phyloP scores from a whole-genome alignment of 768 basidiomycete genomes.

The Hydnomerulius pinastri region DNA sequence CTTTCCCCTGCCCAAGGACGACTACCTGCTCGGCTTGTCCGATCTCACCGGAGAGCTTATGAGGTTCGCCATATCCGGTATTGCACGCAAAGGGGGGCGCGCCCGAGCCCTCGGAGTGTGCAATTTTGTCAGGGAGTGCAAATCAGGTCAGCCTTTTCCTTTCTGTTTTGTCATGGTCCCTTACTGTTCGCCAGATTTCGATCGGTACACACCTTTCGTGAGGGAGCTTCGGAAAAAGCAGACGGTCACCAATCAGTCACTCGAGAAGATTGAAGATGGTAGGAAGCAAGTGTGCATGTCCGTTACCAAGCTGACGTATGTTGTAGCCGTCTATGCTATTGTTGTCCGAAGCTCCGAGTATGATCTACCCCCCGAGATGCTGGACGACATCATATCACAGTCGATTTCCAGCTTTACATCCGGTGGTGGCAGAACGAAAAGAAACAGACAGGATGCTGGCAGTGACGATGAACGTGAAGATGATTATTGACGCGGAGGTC shows the following conservation, averaged over 20 bases:
- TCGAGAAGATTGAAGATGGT: slow-evolving; percentile 96
- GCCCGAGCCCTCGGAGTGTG: slow-evolving; percentile 64
- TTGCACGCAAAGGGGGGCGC: slow-evolving; percentile 66
- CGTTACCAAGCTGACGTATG: slow-evolving; percentile 7
- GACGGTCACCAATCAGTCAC: slow-evolving; percentile 77
- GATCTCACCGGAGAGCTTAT: slow-evolving; percentile 97
- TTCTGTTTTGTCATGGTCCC: neutral
- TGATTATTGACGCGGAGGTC: slow-evolving; percentile 14
- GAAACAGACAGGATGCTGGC: slow-evolving; percentile 16
- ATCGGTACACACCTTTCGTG: slow-evolving; percentile 69
- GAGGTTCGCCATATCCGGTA: slow-evolving; percentile 89
- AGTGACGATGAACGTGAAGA: slow-evolving; percentile 31
- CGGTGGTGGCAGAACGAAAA: slow-evolving; percentile 14
- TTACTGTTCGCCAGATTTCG: slow-evolving; percentile 60
- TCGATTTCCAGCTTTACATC: slow-evolving; percentile 39
- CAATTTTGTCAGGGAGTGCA: slow-evolving; percentile 71
- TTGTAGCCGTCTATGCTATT: slow-evolving; percentile 70
- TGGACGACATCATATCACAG: slow-evolving; percentile 67
- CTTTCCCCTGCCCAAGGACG: slow-evolving; percentile 73
- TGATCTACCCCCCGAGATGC: slow-evolving; percentile 63
- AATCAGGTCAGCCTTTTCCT: slow-evolving; percentile 51
- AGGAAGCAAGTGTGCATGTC: slow-evolving; percentile 2
- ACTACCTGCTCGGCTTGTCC: slow-evolving; percentile 90
- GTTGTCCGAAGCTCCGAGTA: slow-evolving; percentile 73
- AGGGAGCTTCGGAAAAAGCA: slow-evolving; percentile 86